phyloP scores from a whole-genome alignment of 108 stramenopile species.

The Cyclotella kingstonii region DNA sequence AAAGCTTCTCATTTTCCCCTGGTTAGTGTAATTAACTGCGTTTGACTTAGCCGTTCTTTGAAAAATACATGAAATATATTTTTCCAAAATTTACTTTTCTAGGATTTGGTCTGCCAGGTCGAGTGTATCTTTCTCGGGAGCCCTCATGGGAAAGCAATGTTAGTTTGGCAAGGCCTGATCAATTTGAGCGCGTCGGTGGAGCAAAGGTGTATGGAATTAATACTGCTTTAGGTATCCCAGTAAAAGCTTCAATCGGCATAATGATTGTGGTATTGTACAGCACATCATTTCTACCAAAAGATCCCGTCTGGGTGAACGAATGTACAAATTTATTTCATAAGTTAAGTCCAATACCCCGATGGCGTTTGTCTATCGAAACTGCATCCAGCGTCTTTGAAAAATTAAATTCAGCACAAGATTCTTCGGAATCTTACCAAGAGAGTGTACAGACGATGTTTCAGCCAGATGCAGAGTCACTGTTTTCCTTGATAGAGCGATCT shows the following conservation, averaged over 20 bases:
- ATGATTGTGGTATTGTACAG: constrained; percentile 74
- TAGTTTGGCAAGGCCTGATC: constrained; percentile 37
- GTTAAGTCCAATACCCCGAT: constrained; percentile 62
- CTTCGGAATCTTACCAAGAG: no score
- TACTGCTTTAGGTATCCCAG: constrained; percentile 67
- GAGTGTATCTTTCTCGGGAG: constrained; percentile 53
- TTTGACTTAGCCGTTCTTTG: no score
- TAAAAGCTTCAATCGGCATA: constrained; percentile 54
- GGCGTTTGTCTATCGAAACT: constrained; percentile 68
- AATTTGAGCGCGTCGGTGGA: constrained; percentile 69
- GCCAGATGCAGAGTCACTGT: constrained; percentile 1
- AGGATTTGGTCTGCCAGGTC: constrained; percentile 68
- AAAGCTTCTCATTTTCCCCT: constrained; percentile 72
- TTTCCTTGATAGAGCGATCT: constrained; percentile 41
- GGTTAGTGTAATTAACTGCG: no score
- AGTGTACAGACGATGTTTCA: not conserved
- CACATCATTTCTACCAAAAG: constrained; percentile 33
- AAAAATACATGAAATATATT: no score
- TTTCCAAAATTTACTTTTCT: no score
- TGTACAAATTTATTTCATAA: constrained; percentile 39
- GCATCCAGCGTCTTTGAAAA: constrained; percentile 9
- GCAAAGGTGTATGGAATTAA: constrained; percentile 71
- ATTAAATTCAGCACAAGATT: constrained; percentile 1
- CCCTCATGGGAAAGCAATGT: constrained; percentile 59
- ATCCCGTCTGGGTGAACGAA: constrained; percentile 31